Evolutionary conservation across 371 early-diverging fungal genomes (phyloP).

Genomic region (Mortierella sp.): DNA sequence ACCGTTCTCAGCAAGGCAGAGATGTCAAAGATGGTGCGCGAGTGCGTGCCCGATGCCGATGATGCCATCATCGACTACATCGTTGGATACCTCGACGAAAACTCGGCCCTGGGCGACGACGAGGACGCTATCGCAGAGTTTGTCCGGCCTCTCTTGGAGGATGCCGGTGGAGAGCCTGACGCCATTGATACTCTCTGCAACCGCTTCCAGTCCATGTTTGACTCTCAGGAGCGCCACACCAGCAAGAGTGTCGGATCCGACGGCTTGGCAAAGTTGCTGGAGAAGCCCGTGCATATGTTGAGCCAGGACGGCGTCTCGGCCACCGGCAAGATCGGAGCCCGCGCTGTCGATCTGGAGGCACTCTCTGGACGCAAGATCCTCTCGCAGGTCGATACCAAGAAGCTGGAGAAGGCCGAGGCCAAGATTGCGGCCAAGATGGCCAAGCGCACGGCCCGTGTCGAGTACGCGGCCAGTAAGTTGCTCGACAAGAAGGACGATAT

Average conservation of each 20-base stretch:
- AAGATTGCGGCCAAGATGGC: conserved; percentile 93
- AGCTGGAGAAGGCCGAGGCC: conserved; percentile 93
- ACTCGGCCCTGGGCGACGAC: conserved; percentile 72
- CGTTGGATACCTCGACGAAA: conserved; percentile 87
- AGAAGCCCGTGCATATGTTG: conserved; percentile 71
- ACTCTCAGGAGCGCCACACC: conserved; percentile 48
- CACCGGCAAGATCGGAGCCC: conserved; percentile 62
- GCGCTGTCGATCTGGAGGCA: conserved; percentile 75
- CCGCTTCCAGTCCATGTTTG: conserved; percentile 69
- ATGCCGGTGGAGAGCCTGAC: conserved; percentile 77
- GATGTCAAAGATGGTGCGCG: conserved; percentile 66
- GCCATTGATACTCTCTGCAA: conserved; percentile 76
- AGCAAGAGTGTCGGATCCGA: conserved; percentile 40
- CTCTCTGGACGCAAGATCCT: conserved; percentile 77
- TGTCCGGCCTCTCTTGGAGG: conserved; percentile 87
- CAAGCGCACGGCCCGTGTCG: conserved; percentile 77
- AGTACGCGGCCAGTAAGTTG: conserved; percentile 87
- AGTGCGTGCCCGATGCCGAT: conserved; percentile 80
- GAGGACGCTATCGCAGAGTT: conserved; percentile 86
- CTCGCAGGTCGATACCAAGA: conserved; percentile 91
- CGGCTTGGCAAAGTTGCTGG: conserved; percentile 61
- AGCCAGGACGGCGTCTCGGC: conserved; percentile 69
- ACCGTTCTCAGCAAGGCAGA: conserved; percentile 53
- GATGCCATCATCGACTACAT: conserved; percentile 85
- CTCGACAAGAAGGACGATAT: conserved; percentile 77